These are phyloP conservation scores for Monosporascus sp. DNA, from an alignment of 2,329 filamentous ascomycete genomes.

Conservation along the genomic window DNA sequence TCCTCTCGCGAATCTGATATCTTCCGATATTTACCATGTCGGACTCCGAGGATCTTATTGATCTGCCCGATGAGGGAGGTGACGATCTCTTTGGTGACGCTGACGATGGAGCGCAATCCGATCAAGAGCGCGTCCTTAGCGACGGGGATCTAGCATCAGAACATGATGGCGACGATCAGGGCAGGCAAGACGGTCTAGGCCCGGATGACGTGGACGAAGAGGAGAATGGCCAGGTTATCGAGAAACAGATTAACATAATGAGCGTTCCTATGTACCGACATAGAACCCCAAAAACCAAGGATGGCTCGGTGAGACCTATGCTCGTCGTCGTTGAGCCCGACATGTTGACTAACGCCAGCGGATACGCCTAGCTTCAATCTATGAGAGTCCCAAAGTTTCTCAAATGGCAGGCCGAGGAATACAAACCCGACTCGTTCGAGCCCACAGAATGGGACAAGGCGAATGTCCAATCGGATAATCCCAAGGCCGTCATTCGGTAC, in stretches of 20 bases:
- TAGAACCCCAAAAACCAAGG: constrained; percentile 62
- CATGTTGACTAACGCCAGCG: not conserved
- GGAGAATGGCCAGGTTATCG: constrained; percentile 40
- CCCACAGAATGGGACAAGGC: constrained; percentile 50
- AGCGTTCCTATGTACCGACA: constrained; percentile 64
- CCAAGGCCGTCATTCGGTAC: constrained; percentile 64
- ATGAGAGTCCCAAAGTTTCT: constrained; percentile 70
- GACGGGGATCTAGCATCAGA: constrained; percentile 57
- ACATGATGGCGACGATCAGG: constrained; percentile 38
- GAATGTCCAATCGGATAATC: constrained; percentile 48
- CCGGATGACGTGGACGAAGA: constrained; percentile 37
- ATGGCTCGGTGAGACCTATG: constrained; percentile 55
- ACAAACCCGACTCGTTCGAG: constrained; percentile 61
- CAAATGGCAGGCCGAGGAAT: constrained; percentile 62
- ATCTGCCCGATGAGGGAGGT: constrained; percentile 46
- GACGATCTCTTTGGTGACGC: constrained; percentile 60
- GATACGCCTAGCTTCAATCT: constrained; percentile 54
- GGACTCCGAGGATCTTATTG: constrained; percentile 50
- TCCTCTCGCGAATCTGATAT: no score
- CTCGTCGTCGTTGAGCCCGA: not conserved
- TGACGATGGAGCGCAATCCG: constrained; percentile 53
- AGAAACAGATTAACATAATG: constrained; percentile 48
- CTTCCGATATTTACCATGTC: constrained; percentile 37
- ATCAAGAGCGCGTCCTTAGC: constrained; percentile 56
- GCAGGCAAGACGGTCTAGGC: constrained; percentile 16